phyloP scores from a whole-genome alignment of 2,329 filamentous ascomycete species.

The Penicillium sp. region DNA sequence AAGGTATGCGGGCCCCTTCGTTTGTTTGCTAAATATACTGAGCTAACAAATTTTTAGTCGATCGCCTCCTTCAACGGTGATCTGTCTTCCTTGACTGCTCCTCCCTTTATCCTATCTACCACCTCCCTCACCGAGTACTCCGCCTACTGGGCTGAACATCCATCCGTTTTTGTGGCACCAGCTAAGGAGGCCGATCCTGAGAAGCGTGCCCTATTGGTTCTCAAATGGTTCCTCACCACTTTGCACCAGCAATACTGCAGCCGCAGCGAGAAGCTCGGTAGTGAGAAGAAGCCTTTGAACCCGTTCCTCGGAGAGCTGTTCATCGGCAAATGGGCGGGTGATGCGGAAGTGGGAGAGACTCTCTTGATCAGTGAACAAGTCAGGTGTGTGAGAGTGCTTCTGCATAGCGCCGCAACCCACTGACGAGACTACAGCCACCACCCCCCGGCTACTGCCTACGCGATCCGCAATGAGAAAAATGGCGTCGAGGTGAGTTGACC shows the following conservation, averaged over 20 bases:
- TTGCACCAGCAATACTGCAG: slow-evolving; percentile 80
- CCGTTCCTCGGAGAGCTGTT: slow-evolving; percentile 95
- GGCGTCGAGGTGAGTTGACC: slow-evolving; percentile 59
- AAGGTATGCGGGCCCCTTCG: slow-evolving; percentile 36
- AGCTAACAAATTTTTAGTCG: slow-evolving; percentile 45
- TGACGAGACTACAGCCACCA: slow-evolving; percentile 63
- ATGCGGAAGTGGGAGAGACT: slow-evolving; percentile 67
- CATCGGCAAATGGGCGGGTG: slow-evolving; percentile 83
- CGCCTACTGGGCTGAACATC: slow-evolving; percentile 79
- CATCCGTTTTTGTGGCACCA: slow-evolving; percentile 75
- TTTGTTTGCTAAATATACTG: not conserved
- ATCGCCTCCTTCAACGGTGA: slow-evolving; percentile 82
- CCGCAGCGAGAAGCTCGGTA: slow-evolving; percentile 75
- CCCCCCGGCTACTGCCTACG: slow-evolving; percentile 91
- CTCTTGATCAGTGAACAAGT: slow-evolving; percentile 92
- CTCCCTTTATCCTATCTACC: slow-evolving; percentile 77
- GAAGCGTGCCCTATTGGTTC: slow-evolving; percentile 80
- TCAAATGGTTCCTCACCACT: slow-evolving; percentile 94
- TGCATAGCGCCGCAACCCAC: not conserved
- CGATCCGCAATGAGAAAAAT: slow-evolving; percentile 80
- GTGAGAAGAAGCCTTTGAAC: slow-evolving; percentile 97
- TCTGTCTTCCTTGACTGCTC: slow-evolving; percentile 75
- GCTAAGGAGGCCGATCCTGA: slow-evolving; percentile 74
- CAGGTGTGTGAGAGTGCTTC: slow-evolving; percentile 47
- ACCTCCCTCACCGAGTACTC: slow-evolving; percentile 79